phyloP scores from a whole-genome alignment of 768 basidiomycete species.

The Asterophora parasitica region DNA sequence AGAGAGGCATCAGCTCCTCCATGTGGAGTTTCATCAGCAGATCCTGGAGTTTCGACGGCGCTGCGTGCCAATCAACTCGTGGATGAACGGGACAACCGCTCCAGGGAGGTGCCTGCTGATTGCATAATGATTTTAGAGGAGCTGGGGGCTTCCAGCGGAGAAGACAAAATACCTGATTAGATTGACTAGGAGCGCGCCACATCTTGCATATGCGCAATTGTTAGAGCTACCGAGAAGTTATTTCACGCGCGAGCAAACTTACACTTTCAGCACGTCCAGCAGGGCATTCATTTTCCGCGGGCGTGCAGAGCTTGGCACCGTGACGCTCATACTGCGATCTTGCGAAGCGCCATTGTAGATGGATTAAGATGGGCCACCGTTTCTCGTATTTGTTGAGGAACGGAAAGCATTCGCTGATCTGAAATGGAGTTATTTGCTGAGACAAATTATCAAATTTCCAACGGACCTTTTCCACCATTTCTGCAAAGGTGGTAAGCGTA shows the following conservation, averaged over 20 bases:
- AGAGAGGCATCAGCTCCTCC: slow-evolving; percentile 23
- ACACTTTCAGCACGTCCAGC: too few species aligned
- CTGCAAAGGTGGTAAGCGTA: background rate
- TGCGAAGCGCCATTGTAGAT: background rate
- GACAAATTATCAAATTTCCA: too few species aligned
- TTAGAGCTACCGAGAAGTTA: too few species aligned
- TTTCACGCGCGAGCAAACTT: too few species aligned
- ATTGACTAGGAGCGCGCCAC: background rate
- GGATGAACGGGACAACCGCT: slow-evolving; percentile 19
- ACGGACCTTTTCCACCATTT: background rate
- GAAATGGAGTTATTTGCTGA: too few species aligned
- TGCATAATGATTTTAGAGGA: background rate
- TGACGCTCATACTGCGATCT: background rate
- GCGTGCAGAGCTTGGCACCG: too few species aligned
- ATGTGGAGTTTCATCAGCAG: slow-evolving; percentile 17
- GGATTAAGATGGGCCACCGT: background rate
- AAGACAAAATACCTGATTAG: background rate
- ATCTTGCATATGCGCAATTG: background rate
- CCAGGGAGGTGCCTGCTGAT: background rate
- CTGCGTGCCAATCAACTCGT: slow-evolving; percentile 6
- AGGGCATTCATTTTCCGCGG: too few species aligned
- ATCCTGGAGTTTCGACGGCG: slow-evolving; percentile 13
- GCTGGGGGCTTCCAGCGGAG: background rate
- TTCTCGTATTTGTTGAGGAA: background rate
- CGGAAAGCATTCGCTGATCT: background rate